Conservation (phyloP, 352 stramenopile species). For the Globisporangium splendens region DNA sequence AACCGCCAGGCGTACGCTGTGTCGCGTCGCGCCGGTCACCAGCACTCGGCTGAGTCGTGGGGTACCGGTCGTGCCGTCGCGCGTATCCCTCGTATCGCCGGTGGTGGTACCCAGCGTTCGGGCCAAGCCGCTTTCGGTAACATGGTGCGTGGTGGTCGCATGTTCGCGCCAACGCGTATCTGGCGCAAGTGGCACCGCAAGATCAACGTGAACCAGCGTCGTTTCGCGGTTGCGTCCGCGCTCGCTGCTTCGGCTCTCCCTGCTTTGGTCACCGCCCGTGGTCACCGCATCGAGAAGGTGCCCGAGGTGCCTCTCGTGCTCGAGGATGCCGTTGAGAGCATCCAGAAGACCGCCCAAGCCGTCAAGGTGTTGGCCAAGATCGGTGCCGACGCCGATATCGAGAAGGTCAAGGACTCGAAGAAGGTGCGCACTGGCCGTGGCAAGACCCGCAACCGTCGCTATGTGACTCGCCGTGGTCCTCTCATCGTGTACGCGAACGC, state of each 20-base stretch:
- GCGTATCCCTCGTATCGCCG: constrained; percentile 98
- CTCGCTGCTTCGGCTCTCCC: constrained; percentile 96
- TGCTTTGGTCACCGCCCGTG: constrained; percentile 96
- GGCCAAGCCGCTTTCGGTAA: constrained; percentile 99
- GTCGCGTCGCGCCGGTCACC: constrained; percentile 93
- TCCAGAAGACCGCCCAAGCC: constrained; percentile 95
- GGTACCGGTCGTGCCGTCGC: constrained; percentile 98
- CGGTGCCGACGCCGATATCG: constrained; percentile 94
- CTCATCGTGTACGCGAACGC: constrained; percentile 96
- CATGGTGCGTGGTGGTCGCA: constrained; percentile 97
- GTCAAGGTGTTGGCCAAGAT: constrained; percentile 94
- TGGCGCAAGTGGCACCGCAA: constrained; percentile 99
- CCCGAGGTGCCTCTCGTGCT: constrained; percentile 98
- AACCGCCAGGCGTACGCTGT: constrained; percentile 98
- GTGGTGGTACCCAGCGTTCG: constrained; percentile 95
- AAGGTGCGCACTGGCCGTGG: constrained; percentile 97
- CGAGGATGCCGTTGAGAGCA: constrained; percentile 88
- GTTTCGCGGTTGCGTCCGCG: constrained; percentile 96
- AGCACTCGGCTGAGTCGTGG: constrained; percentile 98
- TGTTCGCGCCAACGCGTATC: constrained; percentile 99
- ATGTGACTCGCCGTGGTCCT: constrained; percentile 93
- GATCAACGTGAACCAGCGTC: constrained; percentile 98
- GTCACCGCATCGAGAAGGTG: constrained; percentile 96
- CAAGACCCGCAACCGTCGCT: constrained; percentile 98
- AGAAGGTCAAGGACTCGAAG: constrained; percentile 98